Evolutionary conservation across 2,329 filamentous ascomycete species (phyloP), one percentile per base, ranked within the genome.

Genomic region (Elsinoe arachidis): DNA sequence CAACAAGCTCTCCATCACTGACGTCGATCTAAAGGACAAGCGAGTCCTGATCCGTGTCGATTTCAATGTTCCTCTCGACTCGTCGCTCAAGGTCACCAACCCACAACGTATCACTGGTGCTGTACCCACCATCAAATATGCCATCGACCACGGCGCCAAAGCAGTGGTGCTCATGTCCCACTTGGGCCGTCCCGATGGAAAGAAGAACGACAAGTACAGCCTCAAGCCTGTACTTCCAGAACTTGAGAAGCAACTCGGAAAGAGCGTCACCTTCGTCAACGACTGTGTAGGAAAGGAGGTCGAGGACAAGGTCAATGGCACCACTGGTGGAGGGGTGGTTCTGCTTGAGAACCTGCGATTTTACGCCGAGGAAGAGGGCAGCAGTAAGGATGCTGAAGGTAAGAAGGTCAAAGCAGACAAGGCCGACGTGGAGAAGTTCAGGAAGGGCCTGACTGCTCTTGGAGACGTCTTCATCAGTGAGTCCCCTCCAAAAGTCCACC

Each of bases 381-480:
- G 89, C 78, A 87, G 81, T 72, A 96, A 96, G 81, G 91, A 96
- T 73, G 85, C 83, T 60, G 87, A 92, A 55, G 93, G 92, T 69
- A 96, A 96, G 78, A 99, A 99, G 82, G 85, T 86, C 75, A 99
- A 97, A 85, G 93, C 93, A 62, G 92, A 96, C 75, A 93, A 95
- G 81, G 87, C 80, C 63, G 85, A 90, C 75, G 90, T 99, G 41
- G 88, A 87, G 58, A 84, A 90, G 75, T 99, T 99, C 84, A 85
- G 95, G 74, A 93, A 95, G 81, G 89, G 88, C 44, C 77, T 99
- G 73, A 99, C 95, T 71, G 88, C 88, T 62, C 83, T 99, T 61
- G 93, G 93, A 66, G 93, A 99, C 70, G 80, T 99, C 68, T 99
- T 89, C 78, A 85, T 99, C 83, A 99, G 90, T 95, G 71, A 76